Evolutionary conservation across 805 yeast species (phyloP), one percentile per base, ranked within the genome.

Genomic region (Candida pseudoglaebosa): DNA sequence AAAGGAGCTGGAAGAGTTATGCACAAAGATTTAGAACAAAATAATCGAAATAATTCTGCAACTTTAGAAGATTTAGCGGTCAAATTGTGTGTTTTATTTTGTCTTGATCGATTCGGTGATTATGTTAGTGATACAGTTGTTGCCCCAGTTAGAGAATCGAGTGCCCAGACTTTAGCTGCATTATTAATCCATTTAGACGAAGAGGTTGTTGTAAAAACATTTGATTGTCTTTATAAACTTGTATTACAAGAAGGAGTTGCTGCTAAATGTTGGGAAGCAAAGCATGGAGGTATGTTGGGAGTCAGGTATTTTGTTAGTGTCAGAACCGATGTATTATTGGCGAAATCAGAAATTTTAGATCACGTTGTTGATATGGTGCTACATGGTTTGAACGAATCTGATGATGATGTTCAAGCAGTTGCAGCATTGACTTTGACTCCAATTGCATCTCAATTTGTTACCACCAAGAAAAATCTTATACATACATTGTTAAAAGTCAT

Each of bases 251-350:
- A 49, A 38, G 58, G 76, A 16, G 78, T 67, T 1, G 59, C 68
- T 9, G 65, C 72, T 32, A 61, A 56, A 41, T 75, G 89, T 39
- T 93, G 99, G 99, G 97, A 95, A 57, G 98, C 96, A 2, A 85
- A 93, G 42, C 99, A 93, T 67, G 99, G 98, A 49, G 99, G 98
- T 35, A 80, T 93, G 82, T 74, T 93, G 9, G 99, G 98, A 0
- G 68, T 93, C 37, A 71, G 95, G 37, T 93, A 93, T 60, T 82
- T 93, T 49, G 99, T 91, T 8, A 83, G 95, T 43, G 88, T 91
- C 3, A 73, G 95, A 50, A 80, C 88, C 0, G 93, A 85, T 46
- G 73, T 89, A n/a, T 65, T 91, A 16, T 67, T 82, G 22, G 59
- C 71, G 9, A 74, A 77, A 38, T 72, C 78, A 2, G 70, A 78